Evolutionary conservation across 2,329 filamentous ascomycete genomes (phyloP).

Genomic region (Penicillium sp.): DNA sequence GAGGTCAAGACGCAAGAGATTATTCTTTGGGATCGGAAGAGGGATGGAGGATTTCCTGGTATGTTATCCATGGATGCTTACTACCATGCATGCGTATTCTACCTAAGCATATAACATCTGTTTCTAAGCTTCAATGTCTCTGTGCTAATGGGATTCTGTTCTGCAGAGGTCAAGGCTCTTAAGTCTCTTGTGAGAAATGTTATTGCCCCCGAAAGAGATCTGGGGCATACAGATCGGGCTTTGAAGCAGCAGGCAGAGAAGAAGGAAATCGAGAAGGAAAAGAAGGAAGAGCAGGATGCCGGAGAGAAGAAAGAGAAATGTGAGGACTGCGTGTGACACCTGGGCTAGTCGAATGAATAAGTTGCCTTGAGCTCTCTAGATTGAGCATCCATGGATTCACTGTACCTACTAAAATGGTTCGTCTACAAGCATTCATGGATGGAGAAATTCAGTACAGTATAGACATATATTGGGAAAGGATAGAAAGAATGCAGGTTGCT

Average conservation of each 20-base stretch:
- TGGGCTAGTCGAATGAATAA: no score
- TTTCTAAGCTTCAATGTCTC: not conserved
- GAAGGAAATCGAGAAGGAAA: constrained; percentile 20
- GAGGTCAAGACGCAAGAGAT: constrained; percentile 46
- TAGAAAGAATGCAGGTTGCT: not conserved
- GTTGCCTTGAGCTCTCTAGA: not conserved
- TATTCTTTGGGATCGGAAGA: constrained; percentile 83
- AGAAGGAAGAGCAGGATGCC: constrained; percentile 2
- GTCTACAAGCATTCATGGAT: not conserved
- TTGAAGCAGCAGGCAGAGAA: constrained; percentile 42
- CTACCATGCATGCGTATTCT: not conserved
- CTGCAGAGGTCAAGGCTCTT: constrained; percentile 76
- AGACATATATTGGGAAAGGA: constrained; percentile 6
- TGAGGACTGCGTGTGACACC: constrained; percentile 19
- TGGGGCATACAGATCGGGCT: constrained; percentile 76
- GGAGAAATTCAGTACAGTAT: not conserved
- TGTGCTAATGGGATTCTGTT: not conserved
- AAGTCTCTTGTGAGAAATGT: constrained; percentile 82
- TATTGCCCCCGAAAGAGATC: constrained; percentile 72
- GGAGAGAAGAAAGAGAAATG: constrained; percentile 12
- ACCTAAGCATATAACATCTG: not conserved
- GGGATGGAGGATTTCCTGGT: constrained; percentile 83
- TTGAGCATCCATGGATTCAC: not conserved
- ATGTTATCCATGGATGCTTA: constrained; percentile 23
- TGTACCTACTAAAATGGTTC: not conserved